Conservation (phyloP, 176 grass and related monocot genomes). For the Lolium rigidum region DNA sequence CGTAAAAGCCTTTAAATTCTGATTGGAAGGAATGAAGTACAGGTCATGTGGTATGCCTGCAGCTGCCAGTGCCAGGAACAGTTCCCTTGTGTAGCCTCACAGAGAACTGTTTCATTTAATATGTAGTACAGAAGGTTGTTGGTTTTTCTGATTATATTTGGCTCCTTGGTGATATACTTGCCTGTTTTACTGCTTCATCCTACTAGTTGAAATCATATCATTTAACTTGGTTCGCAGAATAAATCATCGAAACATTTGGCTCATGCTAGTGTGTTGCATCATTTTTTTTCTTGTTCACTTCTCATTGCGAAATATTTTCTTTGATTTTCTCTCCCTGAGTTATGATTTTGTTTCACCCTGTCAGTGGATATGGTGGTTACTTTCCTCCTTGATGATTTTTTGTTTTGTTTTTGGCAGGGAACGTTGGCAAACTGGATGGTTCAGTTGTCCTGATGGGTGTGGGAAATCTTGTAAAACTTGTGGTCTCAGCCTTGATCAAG, state of each 20-base stretch:
- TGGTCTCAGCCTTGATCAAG: slow-evolving; percentile 71
- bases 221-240: background rate
- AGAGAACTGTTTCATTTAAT: slow-evolving; percentile 24
- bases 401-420: slow-evolving; percentile 49
- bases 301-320: background rate
- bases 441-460: slow-evolving; percentile 41
- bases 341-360: no score
- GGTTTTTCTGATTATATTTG: background rate
- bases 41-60: background rate
- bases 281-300: background rate
- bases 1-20: background rate
- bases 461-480: slow-evolving; percentile 43
- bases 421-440: slow-evolving; percentile 32
- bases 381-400: slow-evolving; percentile 6
- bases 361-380: background rate
- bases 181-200: background rate
- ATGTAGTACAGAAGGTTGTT: background rate
- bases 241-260: background rate
- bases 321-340: background rate
- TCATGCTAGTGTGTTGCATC: background rate
- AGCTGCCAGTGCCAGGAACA: slow-evolving; percentile 4
- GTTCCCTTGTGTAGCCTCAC: background rate
- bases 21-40: slow-evolving; percentile 25
- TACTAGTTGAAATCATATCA: background rate
- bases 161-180: background rate